These are phyloP conservation scores for Pyrenochaeta sp. DNA, from an alignment of 2,329 filamentous ascomycete genomes.

Conservation along the genomic window DNA sequence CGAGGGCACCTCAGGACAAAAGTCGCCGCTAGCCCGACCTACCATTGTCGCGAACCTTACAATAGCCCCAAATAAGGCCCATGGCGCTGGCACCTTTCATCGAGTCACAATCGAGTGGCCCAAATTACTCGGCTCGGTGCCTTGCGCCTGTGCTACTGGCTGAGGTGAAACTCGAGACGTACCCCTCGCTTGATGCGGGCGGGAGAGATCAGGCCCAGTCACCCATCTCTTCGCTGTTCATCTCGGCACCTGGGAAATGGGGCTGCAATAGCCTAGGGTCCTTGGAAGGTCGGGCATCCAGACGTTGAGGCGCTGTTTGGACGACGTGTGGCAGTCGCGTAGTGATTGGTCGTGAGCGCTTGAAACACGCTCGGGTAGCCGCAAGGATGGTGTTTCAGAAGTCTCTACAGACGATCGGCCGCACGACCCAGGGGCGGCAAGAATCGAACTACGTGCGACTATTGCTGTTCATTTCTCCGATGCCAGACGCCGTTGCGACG, in stretches of 20 bases:
- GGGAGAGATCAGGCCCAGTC: constrained; percentile 24
- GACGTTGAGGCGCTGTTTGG: constrained; percentile 39
- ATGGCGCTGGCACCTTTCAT: constrained; percentile 38
- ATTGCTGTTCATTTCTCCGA: constrained; percentile 21
- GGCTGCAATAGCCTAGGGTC: constrained; percentile 17
- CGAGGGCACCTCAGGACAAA: constrained; percentile 30
- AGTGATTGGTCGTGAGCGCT: constrained; percentile 45
- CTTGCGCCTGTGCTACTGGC: constrained; percentile 26
- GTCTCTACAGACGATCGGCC: constrained; percentile 34
- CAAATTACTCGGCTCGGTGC: constrained; percentile 37
- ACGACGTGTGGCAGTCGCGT: constrained; percentile 35
- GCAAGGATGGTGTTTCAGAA: constrained; percentile 43
- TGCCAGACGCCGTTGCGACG: constrained; percentile 18
- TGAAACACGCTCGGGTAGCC: constrained; percentile 34
- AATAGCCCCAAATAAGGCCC: constrained; percentile 37
- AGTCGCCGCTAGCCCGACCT: constrained; percentile 25
- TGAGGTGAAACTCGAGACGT: constrained; percentile 40
- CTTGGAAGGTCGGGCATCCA: constrained; percentile 27
- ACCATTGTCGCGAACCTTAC: constrained; percentile 39
- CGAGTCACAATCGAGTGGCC: constrained; percentile 42
- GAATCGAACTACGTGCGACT: constrained; percentile 25
- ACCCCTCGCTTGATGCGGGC: constrained; percentile 22
- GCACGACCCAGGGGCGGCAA: constrained; percentile 43
- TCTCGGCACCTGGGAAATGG: constrained; percentile 8
- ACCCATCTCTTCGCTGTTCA: constrained; percentile 13